Evolutionary conservation across 495 filamentous ascomycete genomes (phyloP).

Genomic region (Neurospora hispaniola): DNA sequence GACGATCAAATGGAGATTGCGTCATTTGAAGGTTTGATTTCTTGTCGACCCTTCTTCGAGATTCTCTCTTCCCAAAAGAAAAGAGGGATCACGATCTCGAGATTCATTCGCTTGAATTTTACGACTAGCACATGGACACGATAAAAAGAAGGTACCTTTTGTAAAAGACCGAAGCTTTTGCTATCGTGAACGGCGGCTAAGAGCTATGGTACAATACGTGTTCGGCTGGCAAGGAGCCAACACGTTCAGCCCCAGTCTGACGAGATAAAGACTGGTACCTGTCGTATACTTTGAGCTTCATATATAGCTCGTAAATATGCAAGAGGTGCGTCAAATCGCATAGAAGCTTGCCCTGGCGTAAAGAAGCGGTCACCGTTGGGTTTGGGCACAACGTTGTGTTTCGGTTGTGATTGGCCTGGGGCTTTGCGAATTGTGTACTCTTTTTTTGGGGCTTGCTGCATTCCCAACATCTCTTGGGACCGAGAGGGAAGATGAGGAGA

Average conservation of each 20-base stretch:
- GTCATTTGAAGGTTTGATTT: background rate
- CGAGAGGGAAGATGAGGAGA: background rate
- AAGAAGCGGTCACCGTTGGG: constrained; percentile 17
- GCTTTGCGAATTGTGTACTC: background rate
- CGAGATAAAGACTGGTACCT: background rate
- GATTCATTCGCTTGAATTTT: no score
- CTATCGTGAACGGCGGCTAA: background rate
- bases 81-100: no score
- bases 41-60: no score
- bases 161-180: background rate
- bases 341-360: background rate
- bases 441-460: background rate
- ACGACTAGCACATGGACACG: background rate
- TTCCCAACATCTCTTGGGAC: background rate
- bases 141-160: background rate
- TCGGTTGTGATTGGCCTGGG: constrained; percentile 6
- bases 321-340: background rate
- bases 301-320: background rate
- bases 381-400: constrained; percentile 21
- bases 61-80: no score
- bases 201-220: background rate
- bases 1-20: background rate
- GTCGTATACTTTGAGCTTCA: background rate
- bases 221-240: background rate
- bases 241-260: background rate